Percentiles rank a stretch among this genome's conserved stretches.
Conservation (phyloP, 148 eudicot genomes). For the Vaccinium corymbosum region DNA sequence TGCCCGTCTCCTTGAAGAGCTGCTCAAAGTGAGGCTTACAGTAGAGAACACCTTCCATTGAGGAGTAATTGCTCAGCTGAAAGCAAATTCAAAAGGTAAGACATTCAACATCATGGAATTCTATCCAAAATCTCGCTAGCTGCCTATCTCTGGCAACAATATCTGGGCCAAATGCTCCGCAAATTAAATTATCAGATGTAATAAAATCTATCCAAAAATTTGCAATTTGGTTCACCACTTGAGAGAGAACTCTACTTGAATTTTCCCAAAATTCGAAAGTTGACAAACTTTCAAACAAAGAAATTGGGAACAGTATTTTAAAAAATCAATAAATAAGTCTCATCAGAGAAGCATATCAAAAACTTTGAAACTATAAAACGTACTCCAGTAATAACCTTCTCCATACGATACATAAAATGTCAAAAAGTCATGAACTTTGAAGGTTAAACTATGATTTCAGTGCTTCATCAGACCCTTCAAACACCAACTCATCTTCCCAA, state of each 20-base stretch:
- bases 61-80: constrained; percentile 81
- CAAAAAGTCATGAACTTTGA: background rate
- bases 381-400: background rate
- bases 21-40: constrained; percentile 99
- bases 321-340: background rate
- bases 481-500: background rate
- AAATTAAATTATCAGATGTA: background rate
- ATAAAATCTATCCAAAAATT: background rate
- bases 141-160: background rate
- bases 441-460: background rate
- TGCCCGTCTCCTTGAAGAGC: constrained; percentile 90
- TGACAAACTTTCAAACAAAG: background rate
- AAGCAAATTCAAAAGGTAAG: constrained; percentile 18
- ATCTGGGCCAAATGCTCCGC: constrained; percentile 3
- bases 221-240: background rate
- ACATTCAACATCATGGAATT: background rate
- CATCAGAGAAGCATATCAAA: background rate
- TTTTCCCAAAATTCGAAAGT: background rate
- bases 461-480: background rate
- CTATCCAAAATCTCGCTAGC: background rate
- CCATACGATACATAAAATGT: background rate
- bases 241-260: background rate
- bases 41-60: constrained; percentile 88
- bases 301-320: background rate
- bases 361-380: background rate